phyloP scores from a whole-genome alignment of 2,329 filamentous ascomycete genomes.

The Atkinsonella hypoxylon region DNA sequence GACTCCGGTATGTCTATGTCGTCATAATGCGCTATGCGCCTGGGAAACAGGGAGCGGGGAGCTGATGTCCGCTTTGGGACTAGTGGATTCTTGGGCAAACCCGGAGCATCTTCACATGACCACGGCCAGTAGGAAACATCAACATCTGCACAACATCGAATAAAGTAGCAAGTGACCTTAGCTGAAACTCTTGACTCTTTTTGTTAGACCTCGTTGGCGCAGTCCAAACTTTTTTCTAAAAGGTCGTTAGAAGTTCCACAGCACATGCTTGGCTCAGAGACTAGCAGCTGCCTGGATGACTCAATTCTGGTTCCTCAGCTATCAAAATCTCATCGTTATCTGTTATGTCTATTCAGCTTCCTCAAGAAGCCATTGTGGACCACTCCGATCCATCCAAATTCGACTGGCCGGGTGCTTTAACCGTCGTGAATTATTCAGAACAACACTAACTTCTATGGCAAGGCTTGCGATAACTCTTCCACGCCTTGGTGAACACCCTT shows the following conservation, averaged over 20 bases:
- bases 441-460: too few species aligned
- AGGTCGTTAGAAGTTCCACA: not conserved
- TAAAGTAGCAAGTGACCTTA: too few species aligned
- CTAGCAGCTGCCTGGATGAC: not conserved
- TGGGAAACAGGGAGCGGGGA: not conserved
- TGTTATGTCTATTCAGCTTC: not conserved
- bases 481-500: too few species aligned
- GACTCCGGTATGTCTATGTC: not conserved
- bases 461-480: too few species aligned
- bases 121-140: not conserved
- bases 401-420: too few species aligned
- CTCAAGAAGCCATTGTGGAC: too few species aligned
- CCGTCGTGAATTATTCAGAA: too few species aligned
- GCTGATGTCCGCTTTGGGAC: not conserved
- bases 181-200: not conserved
- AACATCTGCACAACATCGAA: not conserved
- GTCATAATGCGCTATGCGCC: constrained; percentile 1
- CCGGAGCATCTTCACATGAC: not conserved
- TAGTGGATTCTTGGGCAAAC: not conserved
- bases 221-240: not conserved
- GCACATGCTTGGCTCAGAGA: not conserved
- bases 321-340: not conserved
- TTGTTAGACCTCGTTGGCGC: not conserved
- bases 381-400: too few species aligned
- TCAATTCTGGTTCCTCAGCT: not conserved